Conservation (phyloP, 2,329 filamentous ascomycete genomes). For the Fusarium fujikuroi region DNA sequence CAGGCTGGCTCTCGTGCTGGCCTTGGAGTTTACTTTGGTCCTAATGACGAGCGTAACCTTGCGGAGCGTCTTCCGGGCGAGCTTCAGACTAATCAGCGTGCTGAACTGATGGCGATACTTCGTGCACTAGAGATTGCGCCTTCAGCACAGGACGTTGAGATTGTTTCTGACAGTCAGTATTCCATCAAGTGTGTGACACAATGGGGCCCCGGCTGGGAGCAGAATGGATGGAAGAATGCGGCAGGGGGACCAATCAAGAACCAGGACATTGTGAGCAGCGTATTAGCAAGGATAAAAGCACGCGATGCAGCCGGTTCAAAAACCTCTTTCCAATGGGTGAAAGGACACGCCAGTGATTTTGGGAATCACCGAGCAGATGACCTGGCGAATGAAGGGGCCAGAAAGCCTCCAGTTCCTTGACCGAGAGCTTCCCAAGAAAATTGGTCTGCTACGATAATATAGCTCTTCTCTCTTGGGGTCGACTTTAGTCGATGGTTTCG, state of each 20-base stretch:
- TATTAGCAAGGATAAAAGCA: conserved; percentile 77
- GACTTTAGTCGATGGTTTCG: not conserved
- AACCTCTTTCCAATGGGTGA: conserved; percentile 87
- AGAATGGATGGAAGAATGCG: conserved; percentile 80
- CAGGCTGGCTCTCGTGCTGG: conserved; percentile 65
- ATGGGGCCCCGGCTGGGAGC: conserved; percentile 84
- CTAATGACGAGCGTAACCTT: conserved; percentile 68
- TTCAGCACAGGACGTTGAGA: conserved; percentile 73
- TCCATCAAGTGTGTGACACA: conserved; percentile 87
- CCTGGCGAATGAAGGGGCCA: conserved; percentile 70
- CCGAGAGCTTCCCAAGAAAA: not conserved
- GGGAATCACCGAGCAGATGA: conserved; percentile 86
- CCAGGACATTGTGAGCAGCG: conserved; percentile 80
- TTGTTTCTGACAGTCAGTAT: conserved; percentile 91
- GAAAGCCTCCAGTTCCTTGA: conserved; percentile 35
- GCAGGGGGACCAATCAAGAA: conserved; percentile 82
- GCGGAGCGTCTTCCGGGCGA: conserved; percentile 80
- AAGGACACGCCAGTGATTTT: conserved; percentile 78
- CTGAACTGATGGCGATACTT: conserved; percentile 89
- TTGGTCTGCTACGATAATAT: not conserved
- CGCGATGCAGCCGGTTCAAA: conserved; percentile 67
- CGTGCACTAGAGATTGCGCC: conserved; percentile 83
- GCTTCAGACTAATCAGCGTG: conserved; percentile 92
- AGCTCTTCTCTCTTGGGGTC: not conserved
- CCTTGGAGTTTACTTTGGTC: conserved; percentile 72